Conservation (phyloP, 768 basidiomycete genomes). For the Suillus alpinus region DNA sequence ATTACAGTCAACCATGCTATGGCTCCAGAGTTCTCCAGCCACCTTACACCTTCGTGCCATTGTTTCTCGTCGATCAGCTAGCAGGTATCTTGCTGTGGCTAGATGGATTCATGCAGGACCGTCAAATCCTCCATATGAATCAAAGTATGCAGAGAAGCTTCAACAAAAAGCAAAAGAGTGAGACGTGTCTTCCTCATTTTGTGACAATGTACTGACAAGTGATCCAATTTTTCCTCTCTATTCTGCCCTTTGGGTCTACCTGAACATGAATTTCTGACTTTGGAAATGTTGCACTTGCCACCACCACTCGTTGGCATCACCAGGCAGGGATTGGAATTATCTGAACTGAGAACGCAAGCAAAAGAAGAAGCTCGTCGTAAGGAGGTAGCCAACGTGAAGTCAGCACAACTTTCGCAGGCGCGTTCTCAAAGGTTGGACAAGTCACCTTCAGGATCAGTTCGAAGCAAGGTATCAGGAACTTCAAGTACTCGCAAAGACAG, state of each 20-base stretch:
- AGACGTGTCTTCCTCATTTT: constrained; percentile 27
- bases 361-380: constrained; percentile 32
- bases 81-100: constrained; percentile 1
- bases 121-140: constrained; percentile 26
- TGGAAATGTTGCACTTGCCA: constrained; percentile 1
- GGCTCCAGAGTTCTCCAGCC: not conserved
- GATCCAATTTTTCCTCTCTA: constrained; percentile 16
- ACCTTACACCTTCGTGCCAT: not conserved
- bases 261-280: constrained; percentile 7
- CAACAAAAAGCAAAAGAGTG: constrained; percentile 63
- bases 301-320: not conserved
- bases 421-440: constrained; percentile 7
- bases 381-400: constrained; percentile 21
- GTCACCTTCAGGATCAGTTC: constrained; percentile 7
- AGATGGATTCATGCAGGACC: constrained; percentile 16
- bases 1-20: not conserved
- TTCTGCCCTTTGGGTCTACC: constrained; percentile 1
- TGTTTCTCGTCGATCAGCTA: not conserved
- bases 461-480: constrained; percentile 4
- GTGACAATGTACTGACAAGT: constrained; percentile 15
- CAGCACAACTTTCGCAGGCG: constrained; percentile 13
- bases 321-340: constrained; percentile 45
- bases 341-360: constrained; percentile 30
- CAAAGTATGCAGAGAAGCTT: constrained; percentile 71
- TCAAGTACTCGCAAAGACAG: constrained; percentile 51